phyloP scores from a whole-genome alignment of 2,329 filamentous ascomycete genomes.

The Botrytis hyacinthi region DNA sequence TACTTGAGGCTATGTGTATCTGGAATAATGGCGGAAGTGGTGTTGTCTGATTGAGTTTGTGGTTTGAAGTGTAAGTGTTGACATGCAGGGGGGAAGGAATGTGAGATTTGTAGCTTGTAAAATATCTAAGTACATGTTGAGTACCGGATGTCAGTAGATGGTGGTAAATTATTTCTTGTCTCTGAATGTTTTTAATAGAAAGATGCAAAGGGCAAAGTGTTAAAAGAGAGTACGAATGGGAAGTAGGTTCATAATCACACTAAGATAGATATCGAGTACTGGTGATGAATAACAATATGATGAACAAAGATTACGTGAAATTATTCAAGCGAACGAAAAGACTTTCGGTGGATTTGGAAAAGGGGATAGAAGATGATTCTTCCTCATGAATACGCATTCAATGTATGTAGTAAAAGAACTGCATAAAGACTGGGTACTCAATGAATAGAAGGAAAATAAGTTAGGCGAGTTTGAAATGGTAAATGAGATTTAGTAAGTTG shows the following conservation, averaged over 20 bases:
- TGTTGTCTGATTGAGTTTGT: background rate
- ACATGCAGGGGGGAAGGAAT: background rate
- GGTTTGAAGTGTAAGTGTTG: background rate
- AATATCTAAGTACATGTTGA: fast-evolving
- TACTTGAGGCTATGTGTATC: fast-evolving
- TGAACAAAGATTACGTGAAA: background rate
- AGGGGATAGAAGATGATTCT: background rate
- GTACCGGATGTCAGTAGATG: background rate
- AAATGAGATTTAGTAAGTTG: background rate
- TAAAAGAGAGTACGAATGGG: too few relatives aligned
- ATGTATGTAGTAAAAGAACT: background rate
- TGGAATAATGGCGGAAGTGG: background rate
- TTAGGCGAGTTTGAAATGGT: background rate
- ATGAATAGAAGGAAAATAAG: background rate
- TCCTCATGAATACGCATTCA: background rate
- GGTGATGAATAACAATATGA: background rate
- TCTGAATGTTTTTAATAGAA: background rate
- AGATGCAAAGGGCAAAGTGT: background rate
- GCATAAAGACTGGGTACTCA: too few relatives aligned
- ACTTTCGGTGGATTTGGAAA: fast-evolving
- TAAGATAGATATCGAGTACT: background rate
- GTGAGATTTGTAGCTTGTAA: background rate
- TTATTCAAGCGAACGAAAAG: background rate
- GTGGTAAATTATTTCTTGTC: background rate
- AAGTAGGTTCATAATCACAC: too few relatives aligned